phyloP scores from a whole-genome alignment of 1,284 basidiomycete genomes.

The Schizophyllum amplum region DNA sequence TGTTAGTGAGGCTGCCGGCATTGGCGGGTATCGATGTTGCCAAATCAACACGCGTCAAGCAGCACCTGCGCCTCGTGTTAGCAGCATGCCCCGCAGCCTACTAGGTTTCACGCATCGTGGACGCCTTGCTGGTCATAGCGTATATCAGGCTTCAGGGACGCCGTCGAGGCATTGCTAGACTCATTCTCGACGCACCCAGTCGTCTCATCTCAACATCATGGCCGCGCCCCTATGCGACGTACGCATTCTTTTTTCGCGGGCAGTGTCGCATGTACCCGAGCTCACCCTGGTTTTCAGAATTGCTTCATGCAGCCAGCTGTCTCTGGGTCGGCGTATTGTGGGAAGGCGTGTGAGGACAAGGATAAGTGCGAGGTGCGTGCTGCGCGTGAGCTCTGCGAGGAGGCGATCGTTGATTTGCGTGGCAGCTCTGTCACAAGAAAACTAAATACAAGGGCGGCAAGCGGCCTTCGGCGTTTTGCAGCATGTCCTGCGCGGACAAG shows the following conservation, averaged over 20 bases:
- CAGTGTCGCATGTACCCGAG: not conserved
- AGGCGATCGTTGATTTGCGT: not conserved
- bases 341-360: not conserved
- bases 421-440: conserved; percentile 38
- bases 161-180: not conserved
- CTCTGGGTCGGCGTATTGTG: not conserved
- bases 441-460: conserved; percentile 47
- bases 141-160: not conserved
- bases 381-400: not conserved
- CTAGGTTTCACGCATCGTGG: too few species aligned
- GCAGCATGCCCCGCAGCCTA: not conserved
- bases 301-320: not conserved
- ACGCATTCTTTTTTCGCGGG: not conserved
- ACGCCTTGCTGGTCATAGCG: not conserved
- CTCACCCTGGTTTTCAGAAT: not conserved
- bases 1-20: too few species aligned
- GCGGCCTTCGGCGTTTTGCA: conserved; percentile 45
- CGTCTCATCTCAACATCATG: not conserved
- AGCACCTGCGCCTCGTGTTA: not conserved
- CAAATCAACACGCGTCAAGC: not conserved
- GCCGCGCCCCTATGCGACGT: not conserved
- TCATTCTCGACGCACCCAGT: not conserved
- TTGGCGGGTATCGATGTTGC: not conserved
- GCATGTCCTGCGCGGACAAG: conserved; percentile 48
- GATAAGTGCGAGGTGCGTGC: not conserved